These are phyloP conservation scores for Psidium guajava DNA, from an alignment of 345 rosid species.

Conservation along the genomic window DNA sequence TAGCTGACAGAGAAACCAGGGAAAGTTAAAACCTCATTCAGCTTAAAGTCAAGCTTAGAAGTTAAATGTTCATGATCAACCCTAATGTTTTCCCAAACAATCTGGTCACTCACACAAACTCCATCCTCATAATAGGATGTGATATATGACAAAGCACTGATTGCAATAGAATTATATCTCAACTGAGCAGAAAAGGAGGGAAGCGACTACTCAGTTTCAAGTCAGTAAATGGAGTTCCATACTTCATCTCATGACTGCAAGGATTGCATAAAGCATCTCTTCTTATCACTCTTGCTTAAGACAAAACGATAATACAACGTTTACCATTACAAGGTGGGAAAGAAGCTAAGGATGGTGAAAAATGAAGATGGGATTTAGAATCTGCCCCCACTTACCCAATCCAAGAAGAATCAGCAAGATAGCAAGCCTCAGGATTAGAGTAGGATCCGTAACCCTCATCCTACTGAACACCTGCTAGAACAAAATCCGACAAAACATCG, in stretches of 20 bases:
- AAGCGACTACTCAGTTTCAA: background rate
- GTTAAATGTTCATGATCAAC: background rate
- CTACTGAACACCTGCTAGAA: conserved; percentile 19
- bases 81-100: background rate
- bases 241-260: background rate
- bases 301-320: background rate
- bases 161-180: background rate
- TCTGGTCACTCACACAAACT: background rate
- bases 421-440: conserved; percentile 4
- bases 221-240: background rate
- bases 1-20: conserved; percentile 16
- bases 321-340: background rate
- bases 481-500: background rate
- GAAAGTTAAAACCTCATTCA: background rate
- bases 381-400: background rate
- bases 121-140: background rate
- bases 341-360: background rate
- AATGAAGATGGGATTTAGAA: background rate
- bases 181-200: background rate
- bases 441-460: conserved; percentile 29
- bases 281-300: background rate
- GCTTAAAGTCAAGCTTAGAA: background rate
- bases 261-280: background rate
- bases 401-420: background rate
- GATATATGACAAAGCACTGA: background rate